These are phyloP conservation scores for Herpetomonas tarakana DNA, from an alignment of 208 protist species.

Conservation along the genomic window DNA sequence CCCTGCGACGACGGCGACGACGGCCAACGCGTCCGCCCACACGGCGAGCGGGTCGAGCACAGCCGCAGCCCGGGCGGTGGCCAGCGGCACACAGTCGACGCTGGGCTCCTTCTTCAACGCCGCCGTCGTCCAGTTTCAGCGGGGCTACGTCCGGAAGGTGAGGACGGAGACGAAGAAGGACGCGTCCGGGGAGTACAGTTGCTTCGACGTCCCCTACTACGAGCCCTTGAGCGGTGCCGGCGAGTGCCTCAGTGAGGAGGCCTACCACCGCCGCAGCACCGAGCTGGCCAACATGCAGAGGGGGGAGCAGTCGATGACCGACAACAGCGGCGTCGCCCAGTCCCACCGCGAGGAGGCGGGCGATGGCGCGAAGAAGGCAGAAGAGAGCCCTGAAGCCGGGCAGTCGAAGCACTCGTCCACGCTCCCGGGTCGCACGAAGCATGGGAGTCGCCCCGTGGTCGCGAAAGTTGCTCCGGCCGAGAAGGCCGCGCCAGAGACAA, in stretches of 20 bases:
- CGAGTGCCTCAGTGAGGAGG: constrained; percentile 65
- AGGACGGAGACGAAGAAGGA: constrained; percentile 54
- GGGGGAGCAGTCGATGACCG: too few species aligned
- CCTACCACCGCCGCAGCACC: constrained; percentile 39
- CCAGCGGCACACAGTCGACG: constrained; percentile 18
- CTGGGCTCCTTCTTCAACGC: constrained; percentile 66
- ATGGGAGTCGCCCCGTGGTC: not conserved
- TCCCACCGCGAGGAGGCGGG: too few species aligned
- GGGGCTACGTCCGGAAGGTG: constrained; percentile 51
- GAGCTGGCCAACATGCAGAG: constrained; percentile 29
- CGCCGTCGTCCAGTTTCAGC: constrained; percentile 63
- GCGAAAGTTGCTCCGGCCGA: constrained; percentile 10
- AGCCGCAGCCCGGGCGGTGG: not conserved
- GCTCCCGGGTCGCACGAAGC: too few species aligned
- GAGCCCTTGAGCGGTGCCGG: constrained; percentile 18
- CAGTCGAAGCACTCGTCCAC: too few species aligned
- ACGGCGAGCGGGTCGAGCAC: constrained; percentile 3
- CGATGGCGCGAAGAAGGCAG: not conserved
- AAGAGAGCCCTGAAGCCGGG: too few species aligned
- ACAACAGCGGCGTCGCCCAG: too few species aligned
- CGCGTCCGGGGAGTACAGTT: constrained; percentile 68
- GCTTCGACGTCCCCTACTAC: constrained; percentile 53
- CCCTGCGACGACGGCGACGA: not conserved
- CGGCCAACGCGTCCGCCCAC: not conserved
- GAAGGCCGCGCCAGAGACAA: constrained; percentile 3